phyloP scores from a whole-genome alignment of 306 rosid species.

The Canavalia gladiata region DNA sequence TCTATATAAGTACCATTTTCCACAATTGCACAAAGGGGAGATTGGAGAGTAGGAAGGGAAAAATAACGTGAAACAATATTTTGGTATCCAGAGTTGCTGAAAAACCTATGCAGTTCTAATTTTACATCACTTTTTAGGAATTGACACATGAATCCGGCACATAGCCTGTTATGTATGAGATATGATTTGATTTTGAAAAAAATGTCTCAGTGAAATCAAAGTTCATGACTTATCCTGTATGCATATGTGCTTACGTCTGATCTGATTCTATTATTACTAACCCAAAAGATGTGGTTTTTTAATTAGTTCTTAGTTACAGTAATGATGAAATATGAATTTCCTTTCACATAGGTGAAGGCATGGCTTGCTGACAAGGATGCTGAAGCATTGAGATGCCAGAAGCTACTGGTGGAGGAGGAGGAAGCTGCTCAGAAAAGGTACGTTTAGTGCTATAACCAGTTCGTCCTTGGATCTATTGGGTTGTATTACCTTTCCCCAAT shows the following conservation, averaged over 20 bases:
- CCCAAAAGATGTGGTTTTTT: background rate
- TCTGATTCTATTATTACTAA: conserved; percentile 16
- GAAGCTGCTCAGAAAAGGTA: conserved; percentile 98
- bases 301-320: conserved; percentile 30
- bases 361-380: conserved; percentile 94
- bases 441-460: conserved; percentile 28
- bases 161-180: background rate
- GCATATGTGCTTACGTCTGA: conserved; percentile 17
- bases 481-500: background rate
- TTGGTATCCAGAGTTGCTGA: background rate
- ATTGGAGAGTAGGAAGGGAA: conserved; percentile 11
- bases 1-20: background rate
- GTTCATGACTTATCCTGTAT: conserved; percentile 24
- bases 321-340: conserved; percentile 44
- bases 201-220: background rate
- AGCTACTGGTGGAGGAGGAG: conserved; percentile 90
- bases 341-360: conserved; percentile 68
- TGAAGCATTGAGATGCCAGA: conserved; percentile 91
- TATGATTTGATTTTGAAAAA: conserved; percentile 31
- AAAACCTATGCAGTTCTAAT: background rate
- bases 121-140: background rate
- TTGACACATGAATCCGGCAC: background rate
- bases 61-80: conserved; percentile 22
- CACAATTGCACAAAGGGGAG: background rate
- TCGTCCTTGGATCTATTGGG: conserved; percentile 26